These are phyloP conservation scores for Paecilomyces sp. DNA, from an alignment of 2,329 filamentous ascomycete species.

Conservation along the genomic window DNA sequence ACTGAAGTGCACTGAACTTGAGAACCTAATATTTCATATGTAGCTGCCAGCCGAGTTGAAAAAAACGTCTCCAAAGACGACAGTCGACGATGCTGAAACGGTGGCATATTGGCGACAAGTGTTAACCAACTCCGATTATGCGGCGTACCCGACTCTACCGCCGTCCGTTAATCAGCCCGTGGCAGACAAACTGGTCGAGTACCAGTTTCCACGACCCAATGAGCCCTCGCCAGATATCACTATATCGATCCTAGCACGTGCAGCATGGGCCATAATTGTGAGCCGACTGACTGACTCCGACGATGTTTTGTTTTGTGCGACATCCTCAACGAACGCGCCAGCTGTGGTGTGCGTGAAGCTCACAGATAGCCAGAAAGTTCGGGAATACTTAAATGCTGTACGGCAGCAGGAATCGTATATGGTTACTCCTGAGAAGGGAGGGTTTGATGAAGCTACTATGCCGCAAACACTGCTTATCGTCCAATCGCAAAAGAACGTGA, in stretches of 20 bases:
- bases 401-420: neutral
- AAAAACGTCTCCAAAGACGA: too few species aligned
- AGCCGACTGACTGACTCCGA: neutral
- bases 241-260: neutral
- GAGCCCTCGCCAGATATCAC: neutral
- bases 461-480: neutral
- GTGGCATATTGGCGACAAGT: neutral
- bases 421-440: neutral
- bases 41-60: too few species aligned
- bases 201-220: neutral
- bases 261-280: neutral
- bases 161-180: neutral
- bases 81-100: neutral
- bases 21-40: too few species aligned
- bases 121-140: neutral
- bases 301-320: neutral
- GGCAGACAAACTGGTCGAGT: neutral
- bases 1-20: too few species aligned
- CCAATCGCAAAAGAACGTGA: neutral
- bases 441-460: neutral
- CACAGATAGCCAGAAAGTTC: neutral
- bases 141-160: neutral
- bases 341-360: neutral
- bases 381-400: neutral
- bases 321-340: neutral